Conservation (phyloP, 2,329 filamentous ascomycete species). For the Colletotrichum australisinense region DNA sequence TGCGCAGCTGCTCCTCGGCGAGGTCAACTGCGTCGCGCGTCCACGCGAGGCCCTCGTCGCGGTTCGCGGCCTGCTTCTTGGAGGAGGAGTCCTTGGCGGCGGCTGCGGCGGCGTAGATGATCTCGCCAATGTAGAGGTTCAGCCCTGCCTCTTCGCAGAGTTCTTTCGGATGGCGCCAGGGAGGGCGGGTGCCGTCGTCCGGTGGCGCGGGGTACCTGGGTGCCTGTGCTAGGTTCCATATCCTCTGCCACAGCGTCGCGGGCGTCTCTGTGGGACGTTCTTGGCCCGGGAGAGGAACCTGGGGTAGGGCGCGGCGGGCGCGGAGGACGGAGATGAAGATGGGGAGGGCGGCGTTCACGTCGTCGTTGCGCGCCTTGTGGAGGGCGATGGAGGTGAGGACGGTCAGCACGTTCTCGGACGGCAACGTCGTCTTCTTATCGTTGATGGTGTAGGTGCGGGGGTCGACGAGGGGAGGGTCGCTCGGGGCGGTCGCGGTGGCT, state of each 20-base stretch:
- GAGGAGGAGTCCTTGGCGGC: slow-evolving; percentile 59
- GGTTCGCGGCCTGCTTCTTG: slow-evolving; percentile 44
- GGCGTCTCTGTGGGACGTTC: slow-evolving; percentile 12
- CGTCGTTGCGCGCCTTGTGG: slow-evolving; percentile 77
- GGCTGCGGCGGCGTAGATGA: slow-evolving; percentile 70
- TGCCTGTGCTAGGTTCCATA: slow-evolving; percentile 47
- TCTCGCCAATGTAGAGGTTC: slow-evolving; percentile 93
- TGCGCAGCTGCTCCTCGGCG: slow-evolving; percentile 75
- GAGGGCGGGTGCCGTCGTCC: slow-evolving; percentile 74
- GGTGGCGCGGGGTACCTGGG: slow-evolving; percentile 78
- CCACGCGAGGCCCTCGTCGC: slow-evolving; percentile 85
- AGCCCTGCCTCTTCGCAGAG: slow-evolving; percentile 87
- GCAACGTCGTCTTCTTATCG: slow-evolving; percentile 62
- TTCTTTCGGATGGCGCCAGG: slow-evolving; percentile 72
- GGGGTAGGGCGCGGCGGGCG: slow-evolving; percentile 73
- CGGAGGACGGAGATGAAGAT: slow-evolving; percentile 88
- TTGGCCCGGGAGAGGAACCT: slow-evolving; percentile 43
- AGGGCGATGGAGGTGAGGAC: slow-evolving; percentile 82
- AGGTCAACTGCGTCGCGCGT: slow-evolving; percentile 88
- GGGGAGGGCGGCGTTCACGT: slow-evolving; percentile 78
- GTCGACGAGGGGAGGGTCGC: slow-evolving; percentile 60
- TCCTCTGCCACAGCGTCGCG: slow-evolving; percentile 19
- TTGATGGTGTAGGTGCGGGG: slow-evolving; percentile 72
- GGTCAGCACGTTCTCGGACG: slow-evolving; percentile 80
- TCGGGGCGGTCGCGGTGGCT: slow-evolving; percentile 67